Evolutionary conservation across 257 asterid species (phyloP).

Genomic region (Gynochthodes officinalis): DNA sequence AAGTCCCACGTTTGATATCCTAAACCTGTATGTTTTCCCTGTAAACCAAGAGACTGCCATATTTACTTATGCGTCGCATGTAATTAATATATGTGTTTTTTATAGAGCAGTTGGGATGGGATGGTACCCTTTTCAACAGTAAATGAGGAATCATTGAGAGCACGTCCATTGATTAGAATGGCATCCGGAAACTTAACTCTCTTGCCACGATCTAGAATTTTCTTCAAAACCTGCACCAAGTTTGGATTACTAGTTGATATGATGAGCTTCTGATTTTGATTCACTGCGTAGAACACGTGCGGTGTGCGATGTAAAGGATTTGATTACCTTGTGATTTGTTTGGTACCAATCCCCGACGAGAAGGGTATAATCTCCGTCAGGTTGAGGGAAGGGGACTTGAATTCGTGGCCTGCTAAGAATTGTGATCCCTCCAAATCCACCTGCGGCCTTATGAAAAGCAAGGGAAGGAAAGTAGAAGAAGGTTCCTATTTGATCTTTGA

Average conservation of each 20-base stretch:
- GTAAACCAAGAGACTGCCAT: no score
- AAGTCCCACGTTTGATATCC: constrained; percentile 48
- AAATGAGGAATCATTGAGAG: constrained; percentile 27
- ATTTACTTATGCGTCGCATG: no score
- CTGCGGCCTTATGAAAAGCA: constrained; percentile 47
- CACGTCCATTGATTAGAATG: constrained; percentile 39
- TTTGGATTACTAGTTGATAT: no score
- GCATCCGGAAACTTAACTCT: constrained; percentile 45
- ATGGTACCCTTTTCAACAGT: constrained; percentile 44
- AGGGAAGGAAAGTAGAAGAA: constrained; percentile 47
- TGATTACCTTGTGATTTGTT: constrained; percentile 35
- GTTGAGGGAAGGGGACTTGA: constrained; percentile 43
- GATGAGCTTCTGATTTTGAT: no score
- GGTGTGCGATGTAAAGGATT: no score
- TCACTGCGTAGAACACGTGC: no score
- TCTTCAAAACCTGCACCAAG: constrained; percentile 38
- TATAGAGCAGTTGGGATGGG: no score
- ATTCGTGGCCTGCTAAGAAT: constrained; percentile 35
- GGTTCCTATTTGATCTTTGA: constrained; percentile 49
- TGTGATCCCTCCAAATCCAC: constrained; percentile 42
- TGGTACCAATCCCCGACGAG: constrained; percentile 48
- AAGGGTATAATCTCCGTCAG: constrained; percentile 36
- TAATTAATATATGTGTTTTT: background rate
- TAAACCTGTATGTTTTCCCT: constrained; percentile 43
- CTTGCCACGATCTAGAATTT: constrained; percentile 32